Evolutionary conservation across 306 rosid species (phyloP), one percentile per base, ranked within the genome.

Genomic region (Astragalus glycyphyllos): DNA sequence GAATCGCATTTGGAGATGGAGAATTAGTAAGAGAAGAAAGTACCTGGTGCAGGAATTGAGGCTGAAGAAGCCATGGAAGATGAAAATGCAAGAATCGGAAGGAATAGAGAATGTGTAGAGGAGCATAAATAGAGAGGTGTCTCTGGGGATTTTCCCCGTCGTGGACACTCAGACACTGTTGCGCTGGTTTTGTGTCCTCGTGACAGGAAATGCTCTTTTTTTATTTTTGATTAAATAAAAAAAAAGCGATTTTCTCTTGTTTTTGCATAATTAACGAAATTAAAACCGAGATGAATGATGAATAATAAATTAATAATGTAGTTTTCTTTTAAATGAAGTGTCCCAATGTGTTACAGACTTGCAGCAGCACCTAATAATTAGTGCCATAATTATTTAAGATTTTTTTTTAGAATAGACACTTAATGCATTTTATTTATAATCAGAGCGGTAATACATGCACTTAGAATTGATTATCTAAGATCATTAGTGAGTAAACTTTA

Each of bases 21-120:
- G 58, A 35, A 5, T 35, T 8, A 5, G 45, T 8, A 8, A 4
- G 37, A 23, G 66, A 2, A 58, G 65, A n/a, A 54, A 4, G 54
- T 81, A 85, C 98, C 98, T 13, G 89, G 86, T 3, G 93, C 98
- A 8, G 97, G 85, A 67, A 85, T 82, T 57, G 94, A 74, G 62
- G 31, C 79, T 6, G 96, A 85, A 29, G 85, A 78, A 40, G 98
- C 93, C 98, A 93, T 93, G 60, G 77, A 41, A 72, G 1, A 2
- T 23, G 78, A 49, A 84, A 73, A 56, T 32, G 59, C 15, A 41
- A 69, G 69, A 35, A 64, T 13, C 54, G 7, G 11, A 44, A 38
- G 16, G 32, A 41, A 66, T 35, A 31, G 46, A 44, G 11, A 34
- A 15, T 37, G 11, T 5, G 11, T 5, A 40, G 32, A 15, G 23